Evolutionary conservation across 495 filamentous ascomycete species (phyloP), one percentile per base, ranked within the genome.

Genomic region (Neurospora pannonica): DNA sequence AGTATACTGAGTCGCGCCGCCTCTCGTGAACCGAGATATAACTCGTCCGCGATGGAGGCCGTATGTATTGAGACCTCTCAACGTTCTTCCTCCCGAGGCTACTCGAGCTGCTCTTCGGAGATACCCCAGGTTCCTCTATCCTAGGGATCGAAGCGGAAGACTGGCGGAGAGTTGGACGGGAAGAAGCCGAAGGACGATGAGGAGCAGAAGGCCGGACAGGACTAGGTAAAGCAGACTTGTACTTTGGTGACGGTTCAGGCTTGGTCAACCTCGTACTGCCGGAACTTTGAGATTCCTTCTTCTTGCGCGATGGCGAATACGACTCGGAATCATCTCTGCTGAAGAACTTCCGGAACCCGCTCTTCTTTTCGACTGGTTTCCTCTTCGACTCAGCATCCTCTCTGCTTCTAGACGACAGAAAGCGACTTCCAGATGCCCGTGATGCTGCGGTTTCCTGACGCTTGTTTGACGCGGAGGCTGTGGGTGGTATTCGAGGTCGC

Each of bases 1-100:
- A 87, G 7, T 90, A 79, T 15, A 88, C 79, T 0, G 89, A 90
- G 60, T 89, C 88, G 36, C 87, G 83, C 19, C 86, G 86, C 38
- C 82, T 84, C 67, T 90, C 87, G 38, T 86, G 84, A 11, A 89
- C 78, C 2, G 89, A 82, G 39, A 86, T 87, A 74, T 84, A 85
- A 5, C 85, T 87, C 7, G 85, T 72, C 37, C 82, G 78, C 5
- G 86, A 86, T 24, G 84, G 75, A 74, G 80, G 73, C 38, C 78
- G 74, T 39, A 42, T 71, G 42, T 40, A 75, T 24, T 70, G 38
- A 72, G 84, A 78, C 38, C 81, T 77, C 2, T 80, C 79, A 3
- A 80, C 79, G n/a, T 73, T 54, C 5, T 34, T 54, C 34, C 37
- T 38, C 3, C 34, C 67, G 5, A 54, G n/a, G 15, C 46, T 54